Percentiles rank a stretch among this genome's conserved stretches.
These are phyloP conservation scores for Podospora sp. DNA, from an alignment of 495 filamentous ascomycete genomes.

Conservation along the genomic window DNA sequence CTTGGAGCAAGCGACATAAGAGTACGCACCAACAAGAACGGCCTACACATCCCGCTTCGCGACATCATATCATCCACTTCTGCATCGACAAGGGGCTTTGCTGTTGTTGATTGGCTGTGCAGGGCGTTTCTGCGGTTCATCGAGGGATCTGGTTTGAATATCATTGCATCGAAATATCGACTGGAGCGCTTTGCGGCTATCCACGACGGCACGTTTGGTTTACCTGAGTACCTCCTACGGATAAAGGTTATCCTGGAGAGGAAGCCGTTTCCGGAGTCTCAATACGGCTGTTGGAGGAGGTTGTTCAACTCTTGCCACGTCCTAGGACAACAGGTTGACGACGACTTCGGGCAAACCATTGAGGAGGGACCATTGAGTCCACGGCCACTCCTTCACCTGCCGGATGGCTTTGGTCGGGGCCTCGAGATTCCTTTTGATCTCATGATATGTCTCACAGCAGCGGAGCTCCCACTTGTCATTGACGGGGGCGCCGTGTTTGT, in stretches of 20 bases:
- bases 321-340: background rate
- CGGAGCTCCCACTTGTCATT: background rate
- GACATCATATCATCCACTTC: background rate
- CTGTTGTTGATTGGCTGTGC: background rate
- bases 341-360: background rate
- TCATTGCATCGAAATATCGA: background rate
- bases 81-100: background rate
- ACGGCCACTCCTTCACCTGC: background rate
- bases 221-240: background rate
- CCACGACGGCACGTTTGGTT: background rate
- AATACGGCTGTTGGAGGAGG: background rate
- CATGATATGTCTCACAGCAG: background rate
- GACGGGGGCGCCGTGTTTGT: constrained; percentile 1
- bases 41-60: background rate
- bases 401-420: background rate
- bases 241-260: background rate
- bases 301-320: background rate
- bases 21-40: background rate
- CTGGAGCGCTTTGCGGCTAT: background rate
- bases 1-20: background rate
- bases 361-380: background rate
- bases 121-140: background rate
- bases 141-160: background rate
- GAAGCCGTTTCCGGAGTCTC: background rate
- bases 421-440: background rate